A percentile compares a stretch with the other conserved stretches of the same genome.
These are phyloP conservation scores for Fragosphaeria purpurea DNA, from an alignment of 2,329 filamentous ascomycete genomes.

Conservation along the genomic window DNA sequence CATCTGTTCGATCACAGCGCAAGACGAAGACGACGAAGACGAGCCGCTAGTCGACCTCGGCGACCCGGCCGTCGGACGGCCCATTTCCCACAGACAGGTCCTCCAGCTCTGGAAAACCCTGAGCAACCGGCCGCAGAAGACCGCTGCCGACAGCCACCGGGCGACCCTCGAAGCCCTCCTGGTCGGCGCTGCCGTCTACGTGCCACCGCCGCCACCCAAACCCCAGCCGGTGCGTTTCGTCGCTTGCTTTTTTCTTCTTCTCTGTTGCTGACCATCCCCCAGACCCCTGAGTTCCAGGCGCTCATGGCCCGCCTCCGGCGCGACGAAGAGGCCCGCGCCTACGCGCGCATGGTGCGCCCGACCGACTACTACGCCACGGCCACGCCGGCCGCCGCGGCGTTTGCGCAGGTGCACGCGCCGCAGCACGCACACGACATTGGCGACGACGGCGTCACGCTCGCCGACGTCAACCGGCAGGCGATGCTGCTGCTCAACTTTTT, in stretches of 20 bases:
- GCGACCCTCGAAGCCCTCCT: slow-evolving; percentile 59
- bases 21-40: slow-evolving; percentile 2
- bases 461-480: slow-evolving; percentile 70
- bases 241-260: neutral
- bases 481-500: slow-evolving; percentile 84
- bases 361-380: slow-evolving; percentile 34
- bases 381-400: slow-evolving; percentile 36
- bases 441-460: slow-evolving; percentile 57
- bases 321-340: slow-evolving; percentile 72
- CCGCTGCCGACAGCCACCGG: slow-evolving; percentile 20
- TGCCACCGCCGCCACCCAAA: slow-evolving; percentile 71
- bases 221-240: slow-evolving; percentile 55
- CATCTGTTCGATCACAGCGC: slow-evolving; percentile 32
- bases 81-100: slow-evolving; percentile 63
- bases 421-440: slow-evolving; percentile 33
- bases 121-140: slow-evolving; percentile 17
- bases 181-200: slow-evolving; percentile 60
- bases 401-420: slow-evolving; percentile 43
- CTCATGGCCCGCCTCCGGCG: slow-evolving; percentile 77
- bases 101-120: slow-evolving; percentile 50
- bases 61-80: slow-evolving; percentile 46
- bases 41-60: slow-evolving; percentile 37
- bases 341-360: slow-evolving; percentile 69
- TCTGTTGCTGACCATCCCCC: neutral
- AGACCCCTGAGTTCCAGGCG: slow-evolving; percentile 75